Evolutionary conservation across 2,329 filamentous ascomycete genomes (phyloP).

Genomic region (Metarhizium brunneum): DNA sequence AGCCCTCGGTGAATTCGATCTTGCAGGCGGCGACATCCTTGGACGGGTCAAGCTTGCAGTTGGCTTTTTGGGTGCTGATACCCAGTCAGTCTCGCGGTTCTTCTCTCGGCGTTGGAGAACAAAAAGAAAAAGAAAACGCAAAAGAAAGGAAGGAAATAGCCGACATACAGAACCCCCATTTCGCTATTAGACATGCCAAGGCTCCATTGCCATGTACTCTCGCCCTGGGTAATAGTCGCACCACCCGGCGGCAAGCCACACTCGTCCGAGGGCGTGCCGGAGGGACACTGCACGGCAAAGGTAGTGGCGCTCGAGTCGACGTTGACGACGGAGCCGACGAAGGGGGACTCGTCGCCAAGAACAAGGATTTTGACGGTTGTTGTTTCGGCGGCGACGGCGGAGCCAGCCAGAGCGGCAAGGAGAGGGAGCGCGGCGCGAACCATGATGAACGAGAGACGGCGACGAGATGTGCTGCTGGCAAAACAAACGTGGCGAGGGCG

Average conservation of each 20-base stretch:
- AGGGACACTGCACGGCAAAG: slow-evolving; percentile 17
- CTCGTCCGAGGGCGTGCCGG: slow-evolving; percentile 9
- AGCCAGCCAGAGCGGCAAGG: slow-evolving; percentile 15
- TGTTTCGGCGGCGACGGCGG: slow-evolving; percentile 14
- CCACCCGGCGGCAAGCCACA: slow-evolving; percentile 12
- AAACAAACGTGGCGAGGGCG: too few species aligned
- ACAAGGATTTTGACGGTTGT: slow-evolving; percentile 19
- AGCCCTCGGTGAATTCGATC: neutral
- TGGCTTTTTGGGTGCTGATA: slow-evolving; percentile 10
- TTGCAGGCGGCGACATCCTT: slow-evolving; percentile 17
- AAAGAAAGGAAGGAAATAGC: neutral
- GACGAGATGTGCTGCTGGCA: neutral
- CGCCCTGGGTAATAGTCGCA: slow-evolving; percentile 18
- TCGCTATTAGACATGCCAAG: slow-evolving; percentile 1
- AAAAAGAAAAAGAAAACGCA: neutral
- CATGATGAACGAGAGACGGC: slow-evolving; percentile 9
- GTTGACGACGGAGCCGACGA: slow-evolving; percentile 21
- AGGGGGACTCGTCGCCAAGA: slow-evolving; percentile 10
- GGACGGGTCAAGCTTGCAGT: slow-evolving; percentile 17
- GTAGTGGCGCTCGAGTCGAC: slow-evolving; percentile 21
- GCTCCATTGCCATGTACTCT: slow-evolving; percentile 15
- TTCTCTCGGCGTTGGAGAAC: too few species aligned
- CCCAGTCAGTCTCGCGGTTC: neutral
- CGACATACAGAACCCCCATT: neutral
- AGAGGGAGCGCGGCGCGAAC: slow-evolving; percentile 16